Conservation (phyloP, 1,284 basidiomycete genomes). For the Ganoderma meredithae region DNA sequence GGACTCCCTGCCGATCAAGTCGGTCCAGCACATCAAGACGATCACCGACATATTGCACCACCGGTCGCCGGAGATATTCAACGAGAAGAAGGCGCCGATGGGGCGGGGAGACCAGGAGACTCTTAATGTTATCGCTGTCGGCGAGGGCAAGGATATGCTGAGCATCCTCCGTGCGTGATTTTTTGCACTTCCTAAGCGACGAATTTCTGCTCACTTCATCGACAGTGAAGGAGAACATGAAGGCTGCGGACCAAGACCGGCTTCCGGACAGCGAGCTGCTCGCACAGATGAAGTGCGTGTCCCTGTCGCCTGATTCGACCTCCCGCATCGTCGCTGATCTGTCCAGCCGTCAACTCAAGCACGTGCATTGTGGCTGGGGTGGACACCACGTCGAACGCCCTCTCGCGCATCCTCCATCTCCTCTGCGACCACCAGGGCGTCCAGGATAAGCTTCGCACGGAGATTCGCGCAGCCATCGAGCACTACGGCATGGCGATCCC, state of each 20-base stretch:
- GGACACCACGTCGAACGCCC: slow-evolving; percentile 27
- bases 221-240: slow-evolving; percentile 34
- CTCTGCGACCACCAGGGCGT: slow-evolving; percentile 21
- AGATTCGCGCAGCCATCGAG: slow-evolving; percentile 15
- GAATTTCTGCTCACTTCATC: too few relatives aligned
- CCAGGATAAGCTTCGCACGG: slow-evolving; percentile 22
- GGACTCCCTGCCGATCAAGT: slow-evolving; percentile 26
- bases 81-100: slow-evolving; percentile 34
- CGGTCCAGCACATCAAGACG: slow-evolving; percentile 24
- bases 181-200: too few relatives aligned
- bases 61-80: slow-evolving; percentile 25
- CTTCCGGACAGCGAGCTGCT: slow-evolving; percentile 36
- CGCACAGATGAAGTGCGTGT: slow-evolving; percentile 35
- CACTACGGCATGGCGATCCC: slow-evolving; percentile 13
- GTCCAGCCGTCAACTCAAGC: background rate
- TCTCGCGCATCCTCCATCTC: slow-evolving; percentile 21
- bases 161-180: slow-evolving; percentile 38
- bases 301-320: background rate
- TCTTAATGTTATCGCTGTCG: slow-evolving; percentile 34
- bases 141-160: slow-evolving; percentile 40
- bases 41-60: slow-evolving; percentile 30
- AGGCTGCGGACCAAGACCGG: slow-evolving; percentile 31
- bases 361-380: slow-evolving; percentile 22
- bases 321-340: background rate
- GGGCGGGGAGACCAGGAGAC: slow-evolving; percentile 35